phyloP scores from a whole-genome alignment of 2,329 filamentous ascomycete genomes.

The Colletotrichum sp. region DNA sequence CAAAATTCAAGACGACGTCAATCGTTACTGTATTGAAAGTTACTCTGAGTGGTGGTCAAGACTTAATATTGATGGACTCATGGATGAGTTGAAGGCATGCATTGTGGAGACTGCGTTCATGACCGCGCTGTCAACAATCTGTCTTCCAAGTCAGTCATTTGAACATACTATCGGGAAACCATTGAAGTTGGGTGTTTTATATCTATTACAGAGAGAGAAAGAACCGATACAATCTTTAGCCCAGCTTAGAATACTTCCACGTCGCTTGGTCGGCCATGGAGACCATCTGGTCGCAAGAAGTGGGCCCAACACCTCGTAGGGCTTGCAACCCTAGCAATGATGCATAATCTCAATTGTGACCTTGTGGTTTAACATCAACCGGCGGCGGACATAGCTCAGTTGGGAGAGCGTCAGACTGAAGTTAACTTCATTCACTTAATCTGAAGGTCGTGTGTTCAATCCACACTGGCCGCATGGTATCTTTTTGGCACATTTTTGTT shows the following conservation, averaged over 20 bases:
- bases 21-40: background rate
- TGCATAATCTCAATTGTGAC: fast-evolving
- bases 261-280: background rate
- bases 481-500: background rate
- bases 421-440: constrained; percentile 15
- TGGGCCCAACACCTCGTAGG: background rate
- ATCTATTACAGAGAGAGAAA: background rate
- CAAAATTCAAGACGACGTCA: fast-evolving
- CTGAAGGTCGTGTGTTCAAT: constrained; percentile 21
- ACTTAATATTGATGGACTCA: background rate
- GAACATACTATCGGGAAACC: background rate
- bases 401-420: constrained; percentile 22
- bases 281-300: background rate
- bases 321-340: background rate
- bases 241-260: fast-evolving
- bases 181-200: fast-evolving
- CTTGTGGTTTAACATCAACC: fast-evolving
- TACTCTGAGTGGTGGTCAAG: background rate
- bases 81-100: fast-evolving
- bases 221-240: background rate
- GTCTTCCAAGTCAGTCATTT: fast-evolving
- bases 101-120: background rate
- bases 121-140: background rate
- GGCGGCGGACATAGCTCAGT: constrained; percentile 22
- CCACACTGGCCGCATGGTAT: constrained; percentile 18